Conservation (phyloP, 441 rosid genomes). For the Gossypium davidsonii region DNA sequence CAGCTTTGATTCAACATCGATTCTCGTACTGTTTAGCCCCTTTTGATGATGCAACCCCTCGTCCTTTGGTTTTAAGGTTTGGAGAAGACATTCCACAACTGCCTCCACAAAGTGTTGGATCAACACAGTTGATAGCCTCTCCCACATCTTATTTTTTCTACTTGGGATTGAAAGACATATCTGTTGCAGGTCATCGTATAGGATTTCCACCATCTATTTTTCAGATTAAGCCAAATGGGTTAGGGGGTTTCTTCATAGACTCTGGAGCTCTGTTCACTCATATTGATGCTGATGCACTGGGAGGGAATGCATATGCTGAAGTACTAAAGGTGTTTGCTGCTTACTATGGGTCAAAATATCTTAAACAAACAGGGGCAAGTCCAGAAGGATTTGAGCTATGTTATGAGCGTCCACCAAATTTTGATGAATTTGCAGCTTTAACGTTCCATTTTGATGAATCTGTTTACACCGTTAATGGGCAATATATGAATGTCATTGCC, state of each 20-base stretch:
- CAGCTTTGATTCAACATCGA: neutral
- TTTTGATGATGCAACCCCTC: neutral
- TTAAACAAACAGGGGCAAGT: neutral
- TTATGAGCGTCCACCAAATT: conserved; percentile 4
- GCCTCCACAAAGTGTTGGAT: no score
- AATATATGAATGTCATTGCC: neutral
- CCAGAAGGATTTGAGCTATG: neutral
- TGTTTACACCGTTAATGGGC: neutral
- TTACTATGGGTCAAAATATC: neutral
- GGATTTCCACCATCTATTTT: neutral
- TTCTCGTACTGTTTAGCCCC: conserved; percentile 20
- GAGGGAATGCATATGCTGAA: conserved; percentile 3
- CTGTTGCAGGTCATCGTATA: conserved; percentile 9
- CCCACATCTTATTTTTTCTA: neutral
- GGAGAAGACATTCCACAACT: conserved; percentile 8
- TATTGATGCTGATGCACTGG: neutral
- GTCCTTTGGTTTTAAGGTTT: neutral
- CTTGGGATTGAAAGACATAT: conserved; percentile 20
- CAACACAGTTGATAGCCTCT: neutral
- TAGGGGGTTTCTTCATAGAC: conserved; percentile 23
- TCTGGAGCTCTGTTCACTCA: conserved; percentile 5
- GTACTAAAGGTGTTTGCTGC: conserved; percentile 5
- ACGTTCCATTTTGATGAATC: conserved; percentile 23
- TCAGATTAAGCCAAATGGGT: neutral
- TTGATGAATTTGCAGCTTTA: neutral